phyloP scores from a whole-genome alignment of 2,329 filamentous ascomycete species.

The Alternaria panax region DNA sequence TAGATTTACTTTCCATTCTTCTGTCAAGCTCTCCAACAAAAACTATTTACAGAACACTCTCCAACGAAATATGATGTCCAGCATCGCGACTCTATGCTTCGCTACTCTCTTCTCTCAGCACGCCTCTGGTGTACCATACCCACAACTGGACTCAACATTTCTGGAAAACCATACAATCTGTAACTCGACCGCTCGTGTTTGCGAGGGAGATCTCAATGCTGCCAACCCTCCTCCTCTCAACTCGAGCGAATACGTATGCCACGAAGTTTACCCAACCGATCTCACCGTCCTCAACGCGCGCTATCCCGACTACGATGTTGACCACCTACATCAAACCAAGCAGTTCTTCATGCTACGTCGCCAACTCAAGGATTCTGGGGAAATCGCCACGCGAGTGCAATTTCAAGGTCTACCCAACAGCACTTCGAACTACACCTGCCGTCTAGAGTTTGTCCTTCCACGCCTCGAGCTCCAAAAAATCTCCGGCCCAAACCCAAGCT shows the following conservation, averaged over 20 bases:
- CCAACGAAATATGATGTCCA: neutral
- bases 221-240: constrained; percentile 1
- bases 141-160: constrained; percentile 16
- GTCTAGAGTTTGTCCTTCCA: constrained; percentile 39
- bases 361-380: constrained; percentile 26
- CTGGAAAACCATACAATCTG: constrained; percentile 11
- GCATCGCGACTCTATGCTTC: neutral
- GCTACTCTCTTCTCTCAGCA: constrained; percentile 13
- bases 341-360: constrained; percentile 43
- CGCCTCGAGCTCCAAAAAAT: constrained; percentile 16
- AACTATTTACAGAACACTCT: neutral
- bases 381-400: constrained; percentile 38
- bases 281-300: constrained; percentile 38
- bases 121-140: constrained; percentile 19
- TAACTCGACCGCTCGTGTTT: constrained; percentile 5
- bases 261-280: constrained; percentile 29
- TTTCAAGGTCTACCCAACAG: constrained; percentile 20
- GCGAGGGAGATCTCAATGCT: neutral
- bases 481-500: constrained; percentile 30
- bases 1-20: neutral
- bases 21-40: neutral
- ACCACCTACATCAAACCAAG: constrained; percentile 26
- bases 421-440: constrained; percentile 27
- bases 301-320: constrained; percentile 31
- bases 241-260: constrained; percentile 23